phyloP scores from a whole-genome alignment of 306 rosid species.

The Neltuma alba region DNA sequence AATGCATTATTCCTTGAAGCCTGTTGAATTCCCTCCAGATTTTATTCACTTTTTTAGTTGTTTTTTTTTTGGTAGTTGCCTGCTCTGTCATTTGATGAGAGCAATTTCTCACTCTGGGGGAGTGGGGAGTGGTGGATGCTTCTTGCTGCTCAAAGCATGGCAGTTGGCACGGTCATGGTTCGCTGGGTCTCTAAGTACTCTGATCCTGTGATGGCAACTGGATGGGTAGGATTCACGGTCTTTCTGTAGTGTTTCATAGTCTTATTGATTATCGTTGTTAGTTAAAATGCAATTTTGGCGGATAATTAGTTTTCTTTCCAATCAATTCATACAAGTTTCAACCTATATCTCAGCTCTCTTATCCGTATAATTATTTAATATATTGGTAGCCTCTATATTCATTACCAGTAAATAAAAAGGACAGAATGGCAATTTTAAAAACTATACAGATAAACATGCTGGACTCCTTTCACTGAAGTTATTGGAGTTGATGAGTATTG shows the following conservation, averaged over 20 bases:
- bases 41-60: background rate
- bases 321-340: background rate
- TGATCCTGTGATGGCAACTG: conserved; percentile 97
- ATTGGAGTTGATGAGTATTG: conserved; percentile 8
- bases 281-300: conserved; percentile 7
- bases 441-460: conserved; percentile 18
- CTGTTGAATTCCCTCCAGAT: conserved; percentile 10
- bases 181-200: conserved; percentile 98
- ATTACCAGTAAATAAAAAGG: conserved; percentile 4
- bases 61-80: conserved; percentile 60
- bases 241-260: conserved; percentile 12
- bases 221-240: conserved; percentile 72
- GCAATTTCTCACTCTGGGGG: conserved; percentile 85
- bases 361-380: background rate
- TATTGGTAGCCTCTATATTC: background rate
- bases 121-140: conserved; percentile 99
- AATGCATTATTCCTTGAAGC: conserved; percentile 12
- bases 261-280: conserved; percentile 18
- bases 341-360: background rate
- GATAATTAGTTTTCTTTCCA: background rate
- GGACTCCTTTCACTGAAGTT: conserved; percentile 6
- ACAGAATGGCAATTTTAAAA: background rate
- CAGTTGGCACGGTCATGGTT: conserved; percentile 96
- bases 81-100: conserved; percentile 59
- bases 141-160: conserved; percentile 99